phyloP scores from a whole-genome alignment of 306 rosid genomes.

The Benincasa hispida region DNA sequence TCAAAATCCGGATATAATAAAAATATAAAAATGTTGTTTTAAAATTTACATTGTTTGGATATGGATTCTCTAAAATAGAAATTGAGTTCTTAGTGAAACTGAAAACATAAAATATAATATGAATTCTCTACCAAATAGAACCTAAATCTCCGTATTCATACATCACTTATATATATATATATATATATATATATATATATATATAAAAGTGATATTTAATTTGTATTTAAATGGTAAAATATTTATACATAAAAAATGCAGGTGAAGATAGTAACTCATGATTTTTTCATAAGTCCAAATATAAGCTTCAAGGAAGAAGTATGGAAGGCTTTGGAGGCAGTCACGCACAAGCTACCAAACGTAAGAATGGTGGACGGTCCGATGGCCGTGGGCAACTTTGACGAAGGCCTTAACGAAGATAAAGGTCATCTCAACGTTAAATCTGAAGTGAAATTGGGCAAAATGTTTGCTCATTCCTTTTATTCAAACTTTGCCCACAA shows the following conservation, averaged over 20 bases:
- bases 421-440: neutral
- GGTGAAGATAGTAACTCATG: neutral
- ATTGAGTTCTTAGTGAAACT: too few species aligned
- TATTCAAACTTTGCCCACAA: neutral
- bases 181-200: too few species aligned
- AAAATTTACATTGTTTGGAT: too few species aligned
- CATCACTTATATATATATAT: too few species aligned
- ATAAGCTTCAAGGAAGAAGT: neutral
- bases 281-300: neutral
- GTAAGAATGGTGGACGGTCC: neutral
- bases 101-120: too few species aligned
- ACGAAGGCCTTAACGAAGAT: neutral
- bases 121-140: too few species aligned
- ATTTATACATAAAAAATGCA: neutral
- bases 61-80: too few species aligned
- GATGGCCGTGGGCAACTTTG: neutral
- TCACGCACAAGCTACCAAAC: neutral
- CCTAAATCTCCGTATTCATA: too few species aligned
- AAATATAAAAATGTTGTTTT: too few species aligned
- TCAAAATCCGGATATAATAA: too few species aligned
- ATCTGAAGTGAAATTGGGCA: neutral
- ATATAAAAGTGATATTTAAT: too few species aligned
- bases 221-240: too few species aligned
- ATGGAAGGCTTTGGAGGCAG: neutral
- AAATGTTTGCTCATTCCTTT: neutral